Conservation (phyloP, 1,284 basidiomycete species). For the Trametes polyzona region DNA sequence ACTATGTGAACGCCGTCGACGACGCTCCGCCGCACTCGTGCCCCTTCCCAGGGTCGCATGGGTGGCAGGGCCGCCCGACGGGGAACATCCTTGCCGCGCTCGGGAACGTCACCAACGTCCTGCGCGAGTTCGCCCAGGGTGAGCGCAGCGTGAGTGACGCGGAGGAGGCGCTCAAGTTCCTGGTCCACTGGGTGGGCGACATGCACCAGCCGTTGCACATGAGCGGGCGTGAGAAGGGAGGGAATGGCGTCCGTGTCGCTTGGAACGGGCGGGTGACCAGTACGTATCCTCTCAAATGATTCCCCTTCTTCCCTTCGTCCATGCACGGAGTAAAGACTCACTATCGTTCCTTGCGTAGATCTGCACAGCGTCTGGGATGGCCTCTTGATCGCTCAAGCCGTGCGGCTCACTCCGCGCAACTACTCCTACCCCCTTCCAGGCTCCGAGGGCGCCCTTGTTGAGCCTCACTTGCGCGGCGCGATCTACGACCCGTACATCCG, state of each 20-base stretch:
- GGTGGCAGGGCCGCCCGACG: conserved; percentile 73
- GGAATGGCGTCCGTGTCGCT: conserved; percentile 74
- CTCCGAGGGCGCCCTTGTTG: conserved; percentile 55
- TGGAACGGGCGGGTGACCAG: conserved; percentile 74
- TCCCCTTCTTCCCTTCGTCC: not conserved
- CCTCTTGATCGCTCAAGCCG: conserved; percentile 78
- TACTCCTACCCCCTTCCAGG: conserved; percentile 70
- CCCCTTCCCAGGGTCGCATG: conserved; percentile 74
- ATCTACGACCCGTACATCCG: conserved; percentile 91
- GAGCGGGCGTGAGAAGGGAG: conserved; percentile 83
- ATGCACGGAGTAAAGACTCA: not conserved
- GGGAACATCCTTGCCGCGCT: conserved; percentile 79
- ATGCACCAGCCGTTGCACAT: conserved; percentile 92
- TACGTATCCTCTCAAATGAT: conserved; percentile 43
- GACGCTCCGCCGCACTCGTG: conserved; percentile 83
- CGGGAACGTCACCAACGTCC: conserved; percentile 68
- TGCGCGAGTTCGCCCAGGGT: conserved; percentile 51
- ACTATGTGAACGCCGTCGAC: conserved; percentile 75
- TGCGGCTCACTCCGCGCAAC: conserved; percentile 74
- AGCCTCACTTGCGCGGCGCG: conserved; percentile 73
- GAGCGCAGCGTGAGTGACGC: conserved; percentile 28
- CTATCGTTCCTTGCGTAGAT: conserved; percentile 46
- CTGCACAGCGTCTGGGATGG: conserved; percentile 89
- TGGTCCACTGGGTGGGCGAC: conserved; percentile 91
- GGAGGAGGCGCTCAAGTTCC: conserved; percentile 82